Evolutionary conservation across 805 yeast genomes (phyloP).

Genomic region (Clavispora santaluciae): DNA sequence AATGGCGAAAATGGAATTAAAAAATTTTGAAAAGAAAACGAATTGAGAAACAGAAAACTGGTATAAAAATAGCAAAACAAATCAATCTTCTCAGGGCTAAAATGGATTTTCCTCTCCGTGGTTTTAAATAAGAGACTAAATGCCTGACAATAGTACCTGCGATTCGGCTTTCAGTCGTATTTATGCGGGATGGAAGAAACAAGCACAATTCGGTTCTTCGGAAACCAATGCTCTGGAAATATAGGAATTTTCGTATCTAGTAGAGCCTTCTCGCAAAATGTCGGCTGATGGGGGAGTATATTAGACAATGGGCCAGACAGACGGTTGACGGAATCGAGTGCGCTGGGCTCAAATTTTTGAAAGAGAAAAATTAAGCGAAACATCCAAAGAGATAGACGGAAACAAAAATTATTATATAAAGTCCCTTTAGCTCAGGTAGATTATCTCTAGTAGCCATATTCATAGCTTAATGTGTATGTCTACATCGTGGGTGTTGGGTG

Average conservation of each 20-base stretch:
- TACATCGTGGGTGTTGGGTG: no score
- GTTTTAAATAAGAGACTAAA: not conserved
- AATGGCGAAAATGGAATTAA: not conserved
- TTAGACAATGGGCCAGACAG: not conserved
- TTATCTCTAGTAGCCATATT: no score
- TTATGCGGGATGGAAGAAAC: not conserved
- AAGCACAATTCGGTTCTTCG: not conserved
- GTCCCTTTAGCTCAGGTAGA: no score
- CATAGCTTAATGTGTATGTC: no score
- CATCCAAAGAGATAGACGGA: not conserved
- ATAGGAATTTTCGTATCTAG: not conserved
- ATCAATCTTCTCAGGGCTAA: not conserved
- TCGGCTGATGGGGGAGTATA: not conserved
- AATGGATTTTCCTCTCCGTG: not conserved
- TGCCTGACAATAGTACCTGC: not conserved
- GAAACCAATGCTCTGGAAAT: not conserved
- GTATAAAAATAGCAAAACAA: not conserved
- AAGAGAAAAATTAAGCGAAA: not conserved
- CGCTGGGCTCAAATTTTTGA: not conserved
- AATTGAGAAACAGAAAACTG: not conserved
- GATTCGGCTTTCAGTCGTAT: not conserved
- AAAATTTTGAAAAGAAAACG: not conserved
- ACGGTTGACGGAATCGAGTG: not conserved
- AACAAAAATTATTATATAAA: not conserved
- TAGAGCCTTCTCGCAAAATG: not conserved